phyloP scores from a whole-genome alignment of 768 basidiomycete species.

The Tylopilus balloui region DNA sequence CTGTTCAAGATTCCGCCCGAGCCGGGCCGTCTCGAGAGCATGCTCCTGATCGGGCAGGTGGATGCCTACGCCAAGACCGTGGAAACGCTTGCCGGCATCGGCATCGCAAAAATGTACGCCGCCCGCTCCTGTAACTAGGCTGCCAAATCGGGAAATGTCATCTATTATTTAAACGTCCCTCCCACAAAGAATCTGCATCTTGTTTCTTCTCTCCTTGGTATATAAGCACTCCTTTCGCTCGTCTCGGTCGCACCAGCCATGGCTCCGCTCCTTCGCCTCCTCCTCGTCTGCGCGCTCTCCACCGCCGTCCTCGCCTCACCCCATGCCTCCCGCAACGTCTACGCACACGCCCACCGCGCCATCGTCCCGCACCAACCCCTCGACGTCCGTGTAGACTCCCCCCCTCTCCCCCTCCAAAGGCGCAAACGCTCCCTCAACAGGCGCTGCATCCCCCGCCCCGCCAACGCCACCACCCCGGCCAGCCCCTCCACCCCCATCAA shows the following conservation, averaged over 20 bases:
- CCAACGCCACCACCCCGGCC: conserved; percentile 14
- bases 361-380: neutral
- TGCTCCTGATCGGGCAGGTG: conserved; percentile 82
- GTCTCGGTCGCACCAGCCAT: neutral
- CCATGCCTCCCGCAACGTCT: conserved; percentile 30
- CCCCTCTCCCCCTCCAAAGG: neutral
- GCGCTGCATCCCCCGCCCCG: conserved; percentile 19
- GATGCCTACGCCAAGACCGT: conserved; percentile 81
- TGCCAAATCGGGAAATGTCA: neutral
- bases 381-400: neutral
- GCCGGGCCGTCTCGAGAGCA: conserved; percentile 82
- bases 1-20: conserved; percentile 87
- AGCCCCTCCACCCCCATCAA: conserved; percentile 15
- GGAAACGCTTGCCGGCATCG: conserved; percentile 53
- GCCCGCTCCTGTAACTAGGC: conserved; percentile 34
- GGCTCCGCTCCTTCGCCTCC: conserved; percentile 38
- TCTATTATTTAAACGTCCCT: neutral
- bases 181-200: neutral
- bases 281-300: conserved; percentile 40
- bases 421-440: conserved; percentile 29
- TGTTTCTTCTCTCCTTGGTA: neutral
- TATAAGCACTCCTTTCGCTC: neutral
- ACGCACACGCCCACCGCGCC: conserved; percentile 22
- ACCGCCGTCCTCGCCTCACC: conserved; percentile 35
- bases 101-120: conserved; percentile 83